phyloP scores from a whole-genome alignment of 1,284 basidiomycete species.

The Apiotrichum veenhuisii region DNA sequence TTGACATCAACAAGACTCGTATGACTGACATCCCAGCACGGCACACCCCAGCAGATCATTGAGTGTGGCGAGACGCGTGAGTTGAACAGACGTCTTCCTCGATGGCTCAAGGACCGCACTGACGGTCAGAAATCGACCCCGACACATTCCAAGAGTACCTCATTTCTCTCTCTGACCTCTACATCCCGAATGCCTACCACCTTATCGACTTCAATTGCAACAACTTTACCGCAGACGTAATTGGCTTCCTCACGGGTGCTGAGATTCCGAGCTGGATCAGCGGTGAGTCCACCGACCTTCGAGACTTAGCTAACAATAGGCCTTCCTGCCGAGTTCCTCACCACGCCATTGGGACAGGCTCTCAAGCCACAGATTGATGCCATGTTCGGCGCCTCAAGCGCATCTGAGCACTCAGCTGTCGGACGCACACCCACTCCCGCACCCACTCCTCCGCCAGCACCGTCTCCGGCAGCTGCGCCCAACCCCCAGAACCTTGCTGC shows the following conservation, averaged over 20 bases:
- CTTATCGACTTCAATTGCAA: conserved; percentile 73
- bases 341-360: conserved; percentile 82
- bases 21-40: conserved; percentile 57
- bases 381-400: conserved; percentile 75
- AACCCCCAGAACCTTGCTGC: conserved; percentile 51
- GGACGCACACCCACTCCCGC: conserved; percentile 8
- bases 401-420: conserved; percentile 46
- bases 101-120: not conserved
- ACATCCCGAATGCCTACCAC: conserved; percentile 88
- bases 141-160: conserved; percentile 80
- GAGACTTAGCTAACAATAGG: conserved; percentile 53
- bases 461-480: conserved; percentile 51
- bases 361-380: conserved; percentile 81
- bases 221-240: conserved; percentile 80
- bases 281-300: conserved; percentile 32
- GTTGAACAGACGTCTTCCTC: not conserved
- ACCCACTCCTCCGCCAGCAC: conserved; percentile 16
- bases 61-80: conserved; percentile 70
- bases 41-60: conserved; percentile 66
- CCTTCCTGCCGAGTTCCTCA: conserved; percentile 79
- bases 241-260: conserved; percentile 75
- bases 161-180: conserved; percentile 66
- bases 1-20: not conserved
- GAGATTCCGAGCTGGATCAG: conserved; percentile 74
- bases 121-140: conserved; percentile 61